These are phyloP conservation scores for Stemphylium beticola DNA, from an alignment of 2,329 filamentous ascomycete species.

Conservation along the genomic window DNA sequence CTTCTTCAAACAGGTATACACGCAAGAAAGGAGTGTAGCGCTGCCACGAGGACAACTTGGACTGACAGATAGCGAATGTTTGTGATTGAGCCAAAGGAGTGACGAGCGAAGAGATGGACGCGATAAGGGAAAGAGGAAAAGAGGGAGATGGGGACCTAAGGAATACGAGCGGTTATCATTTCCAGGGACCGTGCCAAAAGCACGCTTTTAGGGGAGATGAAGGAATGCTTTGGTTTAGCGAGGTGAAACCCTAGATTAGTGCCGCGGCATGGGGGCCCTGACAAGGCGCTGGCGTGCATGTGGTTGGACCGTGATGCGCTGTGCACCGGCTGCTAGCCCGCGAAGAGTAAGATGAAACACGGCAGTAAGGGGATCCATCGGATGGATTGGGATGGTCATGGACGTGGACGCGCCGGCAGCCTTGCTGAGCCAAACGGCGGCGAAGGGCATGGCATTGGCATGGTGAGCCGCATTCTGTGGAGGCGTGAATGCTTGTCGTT, in stretches of 20 bases:
- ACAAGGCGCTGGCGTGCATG: slow-evolving; percentile 10
- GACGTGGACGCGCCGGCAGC: slow-evolving; percentile 14
- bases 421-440: slow-evolving; percentile 1
- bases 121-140: slow-evolving; percentile 27
- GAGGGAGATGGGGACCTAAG: slow-evolving; percentile 11
- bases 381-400: slow-evolving; percentile 1
- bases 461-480: slow-evolving; percentile 3
- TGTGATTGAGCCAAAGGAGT: slow-evolving; percentile 31
- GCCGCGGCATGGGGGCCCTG: slow-evolving; percentile 21
- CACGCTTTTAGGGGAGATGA: slow-evolving; percentile 44
- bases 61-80: slow-evolving; percentile 34
- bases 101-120: slow-evolving; percentile 38
- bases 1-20: slow-evolving; percentile 24
- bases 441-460: neutral
- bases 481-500: neutral
- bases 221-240: slow-evolving; percentile 47
- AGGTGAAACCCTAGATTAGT: slow-evolving; percentile 43
- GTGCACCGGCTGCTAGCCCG: slow-evolving; percentile 30
- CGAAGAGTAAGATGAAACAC: slow-evolving; percentile 41
- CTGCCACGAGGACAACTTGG: slow-evolving; percentile 21
- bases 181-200: slow-evolving; percentile 26
- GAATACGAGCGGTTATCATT: slow-evolving; percentile 37
- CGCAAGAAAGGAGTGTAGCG: slow-evolving; percentile 38
- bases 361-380: slow-evolving; percentile 32
- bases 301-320: slow-evolving; percentile 27